These are phyloP conservation scores for Colletotrichum zoysiae DNA, from an alignment of 2,329 filamentous ascomycete species.

Conservation along the genomic window DNA sequence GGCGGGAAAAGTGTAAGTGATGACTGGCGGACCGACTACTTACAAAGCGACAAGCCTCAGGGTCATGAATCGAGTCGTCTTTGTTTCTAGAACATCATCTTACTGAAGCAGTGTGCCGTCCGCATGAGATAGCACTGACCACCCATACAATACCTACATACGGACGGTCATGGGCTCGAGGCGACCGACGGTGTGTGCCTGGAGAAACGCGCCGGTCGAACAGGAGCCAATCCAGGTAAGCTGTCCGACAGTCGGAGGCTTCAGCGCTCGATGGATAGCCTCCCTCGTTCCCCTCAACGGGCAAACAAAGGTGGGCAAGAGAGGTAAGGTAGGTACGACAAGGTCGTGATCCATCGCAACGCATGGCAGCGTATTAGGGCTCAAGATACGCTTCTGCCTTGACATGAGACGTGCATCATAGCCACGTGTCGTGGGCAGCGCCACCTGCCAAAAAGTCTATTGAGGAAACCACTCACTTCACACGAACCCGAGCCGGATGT, in stretches of 20 bases:
- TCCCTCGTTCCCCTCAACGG: conserved; percentile 2
- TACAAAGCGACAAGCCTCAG: neutral
- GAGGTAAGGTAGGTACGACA: neutral
- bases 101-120: conserved; percentile 8
- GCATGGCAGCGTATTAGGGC: conserved; percentile 26
- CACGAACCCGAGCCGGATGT: conserved; percentile 29
- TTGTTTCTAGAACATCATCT: conserved; percentile 1
- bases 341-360: conserved; percentile 16
- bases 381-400: conserved; percentile 32
- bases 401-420: conserved; percentile 34
- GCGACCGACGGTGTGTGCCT: conserved; percentile 3
- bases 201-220: conserved; percentile 19
- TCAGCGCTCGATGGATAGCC: conserved; percentile 22
- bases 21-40: neutral
- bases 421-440: conserved; percentile 34
- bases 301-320: conserved; percentile 8
- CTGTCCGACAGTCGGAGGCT: neutral
- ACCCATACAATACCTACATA: too few species aligned
- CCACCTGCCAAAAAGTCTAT: conserved; percentile 29
- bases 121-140: conserved; percentile 15
- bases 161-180: neutral
- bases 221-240: neutral
- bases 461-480: conserved; percentile 20
- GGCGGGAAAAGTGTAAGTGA: neutral
- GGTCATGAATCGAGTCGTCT: conserved; percentile 16